Conservation (phyloP, 2,329 filamentous ascomycete genomes). For the Uncinocarpus reesii region DNA sequence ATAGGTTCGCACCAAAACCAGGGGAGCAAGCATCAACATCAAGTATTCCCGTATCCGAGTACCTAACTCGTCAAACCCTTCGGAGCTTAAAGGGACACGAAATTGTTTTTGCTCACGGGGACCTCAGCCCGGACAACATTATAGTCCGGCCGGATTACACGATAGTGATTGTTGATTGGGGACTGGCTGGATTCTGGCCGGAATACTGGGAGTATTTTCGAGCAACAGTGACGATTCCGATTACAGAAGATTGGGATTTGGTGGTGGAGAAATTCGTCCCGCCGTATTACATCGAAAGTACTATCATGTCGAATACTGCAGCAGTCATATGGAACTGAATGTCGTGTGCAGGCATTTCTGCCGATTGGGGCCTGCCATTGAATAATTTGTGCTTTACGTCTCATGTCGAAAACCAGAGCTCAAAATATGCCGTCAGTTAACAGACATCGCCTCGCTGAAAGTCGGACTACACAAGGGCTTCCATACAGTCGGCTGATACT, state of each 20-base stretch:
- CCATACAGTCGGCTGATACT: not conserved
- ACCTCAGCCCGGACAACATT: constrained; percentile 23
- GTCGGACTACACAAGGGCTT: not conserved
- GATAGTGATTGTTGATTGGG: constrained; percentile 23
- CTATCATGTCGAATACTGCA: not conserved
- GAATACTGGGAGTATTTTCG: constrained; percentile 22
- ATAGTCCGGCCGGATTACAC: constrained; percentile 20
- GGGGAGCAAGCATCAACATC: too few relatives aligned
- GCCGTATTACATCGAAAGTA: constrained; percentile 18
- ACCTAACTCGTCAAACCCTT: constrained; percentile 17
- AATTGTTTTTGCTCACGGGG: constrained; percentile 22
- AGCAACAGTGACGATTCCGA: constrained; percentile 12
- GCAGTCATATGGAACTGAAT: constrained; percentile 5
- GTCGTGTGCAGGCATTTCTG: not conserved
- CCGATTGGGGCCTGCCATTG: not conserved
- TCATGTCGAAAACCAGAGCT: not conserved
- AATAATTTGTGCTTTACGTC: too few relatives aligned
- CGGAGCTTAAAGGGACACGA: constrained; percentile 16
- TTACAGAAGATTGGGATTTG: constrained; percentile 15
- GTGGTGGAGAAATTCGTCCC: constrained; percentile 20
- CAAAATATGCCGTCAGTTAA: not conserved
- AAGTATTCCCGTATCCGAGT: not conserved
- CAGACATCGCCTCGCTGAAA: not conserved
- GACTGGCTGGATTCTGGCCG: constrained; percentile 22
- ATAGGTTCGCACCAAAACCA: constrained; percentile 3